phyloP scores from a whole-genome alignment of 2,329 filamentous ascomycete species.

The Ascochyta clinopodiicola region DNA sequence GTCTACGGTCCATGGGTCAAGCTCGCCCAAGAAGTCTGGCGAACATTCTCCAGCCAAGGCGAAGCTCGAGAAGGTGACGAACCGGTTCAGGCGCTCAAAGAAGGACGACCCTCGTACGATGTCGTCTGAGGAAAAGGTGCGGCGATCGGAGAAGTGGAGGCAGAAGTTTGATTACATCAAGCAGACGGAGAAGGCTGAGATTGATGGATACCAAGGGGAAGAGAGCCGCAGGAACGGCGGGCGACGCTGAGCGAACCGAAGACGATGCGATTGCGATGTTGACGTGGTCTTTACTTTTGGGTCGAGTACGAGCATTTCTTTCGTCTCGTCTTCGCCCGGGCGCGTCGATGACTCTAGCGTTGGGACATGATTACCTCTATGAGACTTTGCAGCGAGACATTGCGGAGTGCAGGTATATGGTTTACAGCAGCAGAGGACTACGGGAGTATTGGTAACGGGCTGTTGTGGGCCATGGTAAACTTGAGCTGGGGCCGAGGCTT shows the following conservation, averaged over 20 bases:
- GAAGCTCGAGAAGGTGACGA: constrained; percentile 56
- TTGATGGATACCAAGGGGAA: constrained; percentile 28
- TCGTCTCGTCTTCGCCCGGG: background rate
- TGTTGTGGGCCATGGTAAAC: background rate
- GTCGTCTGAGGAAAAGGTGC: constrained; percentile 47
- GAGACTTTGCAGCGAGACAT: background rate
- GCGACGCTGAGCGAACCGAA: background rate
- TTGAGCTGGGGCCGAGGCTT: background rate
- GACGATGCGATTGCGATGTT: background rate
- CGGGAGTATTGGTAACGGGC: constrained; percentile 4
- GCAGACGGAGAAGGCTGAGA: constrained; percentile 36
- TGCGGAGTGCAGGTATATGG: background rate
- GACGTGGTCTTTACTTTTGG: background rate
- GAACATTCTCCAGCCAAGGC: constrained; percentile 54
- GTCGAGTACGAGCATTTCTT: background rate
- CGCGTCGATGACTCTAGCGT: background rate
- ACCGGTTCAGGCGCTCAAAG: constrained; percentile 51
- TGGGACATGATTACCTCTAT: background rate
- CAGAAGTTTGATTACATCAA: constrained; percentile 45
- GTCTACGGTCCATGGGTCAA: constrained; percentile 34
- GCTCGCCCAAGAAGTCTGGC: constrained; percentile 46
- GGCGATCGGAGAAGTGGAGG: constrained; percentile 46
- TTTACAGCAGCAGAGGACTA: background rate
- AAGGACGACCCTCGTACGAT: constrained; percentile 45
- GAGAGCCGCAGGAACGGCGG: constrained; percentile 13